Conservation (phyloP, 352 stramenopile genomes). For the Pythium scleroteichum region DNA sequence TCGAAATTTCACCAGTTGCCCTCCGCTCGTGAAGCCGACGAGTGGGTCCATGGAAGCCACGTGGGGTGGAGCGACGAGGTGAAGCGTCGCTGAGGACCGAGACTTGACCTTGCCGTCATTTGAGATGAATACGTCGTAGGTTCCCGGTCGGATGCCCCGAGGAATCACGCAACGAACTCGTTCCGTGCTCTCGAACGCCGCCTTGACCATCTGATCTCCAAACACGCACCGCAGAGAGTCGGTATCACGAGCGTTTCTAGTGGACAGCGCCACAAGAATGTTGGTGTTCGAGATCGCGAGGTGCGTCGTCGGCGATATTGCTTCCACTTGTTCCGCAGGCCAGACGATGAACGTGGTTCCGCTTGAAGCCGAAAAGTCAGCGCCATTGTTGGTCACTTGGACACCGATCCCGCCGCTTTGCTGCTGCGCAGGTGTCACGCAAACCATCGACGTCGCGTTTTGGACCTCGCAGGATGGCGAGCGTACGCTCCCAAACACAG, state of each 20-base stretch:
- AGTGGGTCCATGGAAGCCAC: slow-evolving; percentile 41
- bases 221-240: slow-evolving; percentile 64
- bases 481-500: slow-evolving; percentile 14
- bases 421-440: slow-evolving; percentile 37
- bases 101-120: slow-evolving; percentile 57
- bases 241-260: slow-evolving; percentile 35
- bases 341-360: slow-evolving; percentile 35
- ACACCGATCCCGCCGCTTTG: slow-evolving; percentile 30
- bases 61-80: slow-evolving; percentile 51
- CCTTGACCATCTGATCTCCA: slow-evolving; percentile 24
- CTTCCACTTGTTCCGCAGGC: slow-evolving; percentile 45
- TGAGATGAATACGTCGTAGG: slow-evolving; percentile 42
- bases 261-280: slow-evolving; percentile 35
- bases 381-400: slow-evolving; percentile 58
- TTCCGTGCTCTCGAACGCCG: slow-evolving; percentile 35
- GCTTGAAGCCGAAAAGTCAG: slow-evolving; percentile 47
- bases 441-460: slow-evolving; percentile 44
- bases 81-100: slow-evolving; percentile 32
- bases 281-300: slow-evolving; percentile 33
- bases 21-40: slow-evolving; percentile 36
- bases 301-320: slow-evolving; percentile 33
- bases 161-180: slow-evolving; percentile 45
- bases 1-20: slow-evolving; percentile 40
- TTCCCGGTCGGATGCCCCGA: slow-evolving; percentile 21
- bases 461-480: slow-evolving; percentile 9